Evolutionary conservation across 768 basidiomycete genomes (phyloP), one percentile per base, ranked within the genome.

Genomic region (Suillus subaureus): DNA sequence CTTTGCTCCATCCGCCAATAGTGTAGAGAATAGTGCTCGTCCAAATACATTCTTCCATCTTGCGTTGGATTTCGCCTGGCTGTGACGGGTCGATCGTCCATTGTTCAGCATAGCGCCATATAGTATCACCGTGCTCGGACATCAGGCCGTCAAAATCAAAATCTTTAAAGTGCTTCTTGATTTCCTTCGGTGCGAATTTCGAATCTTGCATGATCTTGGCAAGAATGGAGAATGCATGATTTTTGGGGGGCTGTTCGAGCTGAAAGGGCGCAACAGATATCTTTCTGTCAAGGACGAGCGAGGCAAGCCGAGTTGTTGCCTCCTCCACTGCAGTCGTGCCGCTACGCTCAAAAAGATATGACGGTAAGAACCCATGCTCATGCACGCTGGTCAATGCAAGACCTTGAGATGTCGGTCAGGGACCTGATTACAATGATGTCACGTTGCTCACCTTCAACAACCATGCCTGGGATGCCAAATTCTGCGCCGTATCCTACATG

Each of bases 1-100:
- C 79, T 73, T 87, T 87, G 45, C 79, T 75, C 79, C 82, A 86
- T 4, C 86, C 89, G 8, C 81, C 83, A 21, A 87, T 76, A 2
- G 81, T 86, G 66, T 87, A 92, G 26, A 88, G 68, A n/a, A 89
- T 63, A 0, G 77, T 77, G 51, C 79, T 81, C n/a, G 82, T 74
- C 86, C 89, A 92, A 6, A 78, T 71, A 4, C 92, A 68, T 69
- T 93, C 90, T 67, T 88, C 87, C 28, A 89, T 79, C 73, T 89
- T 91, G 18, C 78, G 73, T 21, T 81, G 79, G 13, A 87, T 68
- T 67, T 82, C 79, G 40, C 76, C 69, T 43, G 79, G 68, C 61
- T 78, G 66, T 45, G 67, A 64, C 51, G 74, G 63, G 63, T 85
- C 75, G 28, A 82, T 52, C 6, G 73, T 79, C 87, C 87, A 88